Evolutionary conservation across 257 asterid genomes (phyloP).

Genomic region (Rehmannia glutinosa): DNA sequence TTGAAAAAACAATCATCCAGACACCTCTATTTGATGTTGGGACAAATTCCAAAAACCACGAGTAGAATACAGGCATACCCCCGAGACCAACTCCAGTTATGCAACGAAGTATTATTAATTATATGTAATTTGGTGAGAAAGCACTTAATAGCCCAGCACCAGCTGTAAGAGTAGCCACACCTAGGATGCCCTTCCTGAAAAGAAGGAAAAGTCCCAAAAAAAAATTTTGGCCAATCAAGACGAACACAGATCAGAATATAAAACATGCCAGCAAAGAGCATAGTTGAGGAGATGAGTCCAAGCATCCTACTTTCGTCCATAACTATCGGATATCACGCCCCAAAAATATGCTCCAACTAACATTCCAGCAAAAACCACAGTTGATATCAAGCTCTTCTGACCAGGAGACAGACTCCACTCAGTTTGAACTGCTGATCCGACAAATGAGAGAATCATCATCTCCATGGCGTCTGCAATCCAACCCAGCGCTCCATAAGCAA

Average conservation of each 20-base stretch:
- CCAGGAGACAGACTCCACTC: slow-evolving; percentile 39
- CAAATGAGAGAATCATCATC: slow-evolving; percentile 43
- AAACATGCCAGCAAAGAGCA: not conserved
- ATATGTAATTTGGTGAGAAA: slow-evolving; percentile 40
- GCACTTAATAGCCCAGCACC: slow-evolving; percentile 44
- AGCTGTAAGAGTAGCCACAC: slow-evolving; percentile 35
- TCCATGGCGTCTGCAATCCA: slow-evolving; percentile 45
- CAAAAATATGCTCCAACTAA: slow-evolving; percentile 36
- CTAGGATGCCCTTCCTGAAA: slow-evolving; percentile 38
- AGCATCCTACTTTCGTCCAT: slow-evolving; percentile 35
- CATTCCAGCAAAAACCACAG: slow-evolving; percentile 49
- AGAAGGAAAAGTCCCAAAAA: not conserved
- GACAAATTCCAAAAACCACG: slow-evolving; percentile 51
- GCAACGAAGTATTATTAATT: slow-evolving; percentile 34
- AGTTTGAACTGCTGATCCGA: slow-evolving; percentile 42
- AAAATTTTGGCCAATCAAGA: not conserved
- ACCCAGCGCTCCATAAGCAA: slow-evolving; percentile 47
- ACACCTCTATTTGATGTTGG: slow-evolving; percentile 44
- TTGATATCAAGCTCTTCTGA: slow-evolving; percentile 41
- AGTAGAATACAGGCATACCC: slow-evolving; percentile 30
- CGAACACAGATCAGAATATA: not conserved
- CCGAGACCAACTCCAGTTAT: slow-evolving; percentile 48
- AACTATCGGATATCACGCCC: slow-evolving; percentile 37
- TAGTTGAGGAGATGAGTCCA: not conserved
- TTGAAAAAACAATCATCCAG: slow-evolving; percentile 49